Percentiles rank a stretch among this genome's conserved stretches.
These are phyloP conservation scores for Umbelopsis vinacea DNA, from an alignment of 192 early-diverging fungal genomes.

Conservation along the genomic window DNA sequence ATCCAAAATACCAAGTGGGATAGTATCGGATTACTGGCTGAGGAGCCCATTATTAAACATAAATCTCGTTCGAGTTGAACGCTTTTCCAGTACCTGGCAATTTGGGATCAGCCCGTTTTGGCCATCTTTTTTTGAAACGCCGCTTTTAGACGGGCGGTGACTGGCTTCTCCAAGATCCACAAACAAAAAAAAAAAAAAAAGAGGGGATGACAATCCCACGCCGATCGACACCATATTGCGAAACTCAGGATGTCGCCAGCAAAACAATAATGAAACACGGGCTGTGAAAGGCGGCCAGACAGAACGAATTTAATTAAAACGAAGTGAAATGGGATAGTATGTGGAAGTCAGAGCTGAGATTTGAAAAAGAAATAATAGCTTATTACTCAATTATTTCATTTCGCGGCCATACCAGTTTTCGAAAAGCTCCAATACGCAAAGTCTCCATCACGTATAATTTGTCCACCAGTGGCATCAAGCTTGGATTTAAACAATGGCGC, in stretches of 20 bases:
- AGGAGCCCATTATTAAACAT: background rate
- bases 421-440: slow-evolving; percentile 18
- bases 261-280: too few relatives aligned
- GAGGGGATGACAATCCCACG: background rate
- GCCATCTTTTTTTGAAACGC: background rate
- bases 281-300: too few relatives aligned
- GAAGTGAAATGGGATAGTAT: background rate
- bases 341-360: background rate
- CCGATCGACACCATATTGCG: background rate
- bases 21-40: slow-evolving; percentile 13
- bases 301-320: background rate
- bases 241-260: too few relatives aligned
- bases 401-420: background rate
- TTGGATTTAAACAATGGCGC: slow-evolving; percentile 50
- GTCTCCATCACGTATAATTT: slow-evolving; percentile 15
- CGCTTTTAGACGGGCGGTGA: background rate
- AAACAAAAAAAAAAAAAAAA: too few relatives aligned
- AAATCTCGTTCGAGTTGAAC: background rate
- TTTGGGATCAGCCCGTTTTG: slow-evolving; percentile 4
- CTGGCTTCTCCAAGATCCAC: background rate
- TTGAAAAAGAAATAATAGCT: background rate
- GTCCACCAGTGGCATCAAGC: background rate
- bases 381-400: background rate
- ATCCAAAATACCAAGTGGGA: slow-evolving; percentile 20
- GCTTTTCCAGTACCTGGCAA: background rate